Base-by-base conservation (phyloP, 805 yeast genomes). In the Saccharomycopsis synnaedendra region DNA sequence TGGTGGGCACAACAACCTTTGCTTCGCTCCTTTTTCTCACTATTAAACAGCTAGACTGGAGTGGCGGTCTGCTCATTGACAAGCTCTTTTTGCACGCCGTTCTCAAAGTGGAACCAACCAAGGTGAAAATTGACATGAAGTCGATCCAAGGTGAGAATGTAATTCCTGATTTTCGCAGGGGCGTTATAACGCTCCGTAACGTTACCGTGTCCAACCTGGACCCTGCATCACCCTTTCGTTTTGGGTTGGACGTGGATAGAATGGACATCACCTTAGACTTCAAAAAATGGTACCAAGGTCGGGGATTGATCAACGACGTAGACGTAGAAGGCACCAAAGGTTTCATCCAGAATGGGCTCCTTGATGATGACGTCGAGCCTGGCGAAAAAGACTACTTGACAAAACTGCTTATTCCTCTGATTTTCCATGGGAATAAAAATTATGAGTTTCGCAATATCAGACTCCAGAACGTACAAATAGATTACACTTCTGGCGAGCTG, bases 1-100 rank as follows among this genome's bases (percentile, higher is more conserved):
- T 87, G 27, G 64, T 89, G 30, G 97, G 90, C 6, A 90, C 98
- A 7, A 93, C 99, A 1, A 87, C 97, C 1, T 90, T 90, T 60
- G 76, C 86, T 31, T 88, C 97, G 4, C 60, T 88, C 41, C 70
- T 89, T 1, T 71, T 93, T 8, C 79, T 82, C 62, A 71, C 89
- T 3, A 65, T 84, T 60, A 88, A 89, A n/a, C 31, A 48, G 9
- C 19, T 46, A 5, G 40, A 37, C 6, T 33, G 37, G 4, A 48
- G 40, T 11, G 35, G 45, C 31, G 31, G 33, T n/a, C 37, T 49
- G 19, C 41, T 51, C 11, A 10, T 51, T 5, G 46, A 51, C 38
- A 41, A 42, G 10, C 28, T 47, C 8, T 34, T 51, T 28, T 43
- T 51, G 38, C 36, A 34, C 36, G n/a, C 8, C 36, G 36, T 34